phyloP scores from a whole-genome alignment of 345 rosid genomes.

The Eucalyptus regnans region DNA sequence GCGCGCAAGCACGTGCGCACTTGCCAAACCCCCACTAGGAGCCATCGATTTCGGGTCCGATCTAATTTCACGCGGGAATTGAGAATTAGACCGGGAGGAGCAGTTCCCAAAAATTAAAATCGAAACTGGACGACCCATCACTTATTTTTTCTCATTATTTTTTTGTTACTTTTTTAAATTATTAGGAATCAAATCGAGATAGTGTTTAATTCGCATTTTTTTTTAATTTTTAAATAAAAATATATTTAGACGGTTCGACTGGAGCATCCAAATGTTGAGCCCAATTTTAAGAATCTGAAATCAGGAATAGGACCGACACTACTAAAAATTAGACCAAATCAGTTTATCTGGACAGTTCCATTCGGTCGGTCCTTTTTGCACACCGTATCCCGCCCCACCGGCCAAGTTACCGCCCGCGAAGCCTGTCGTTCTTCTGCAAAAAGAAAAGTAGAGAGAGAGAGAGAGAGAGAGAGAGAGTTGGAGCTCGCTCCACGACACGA shows the following conservation, averaged over 20 bases:
- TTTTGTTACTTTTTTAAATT: too few species aligned
- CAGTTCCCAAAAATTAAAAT: too few species aligned
- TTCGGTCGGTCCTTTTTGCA: too few species aligned
- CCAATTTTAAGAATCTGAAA: too few species aligned
- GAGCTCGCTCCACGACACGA: not conserved
- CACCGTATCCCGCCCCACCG: not conserved
- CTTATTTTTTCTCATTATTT: too few species aligned
- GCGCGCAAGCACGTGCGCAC: not conserved
- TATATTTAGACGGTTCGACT: too few species aligned
- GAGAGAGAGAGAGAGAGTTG: not conserved
- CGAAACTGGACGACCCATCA: fast-evolving
- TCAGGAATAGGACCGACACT: fast-evolving
- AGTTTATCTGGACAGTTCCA: too few species aligned
- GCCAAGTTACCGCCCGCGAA: not conserved
- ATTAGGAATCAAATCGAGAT: fast-evolving
- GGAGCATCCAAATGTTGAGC: fast-evolving
- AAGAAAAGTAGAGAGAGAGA: not conserved
- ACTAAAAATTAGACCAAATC: too few species aligned
- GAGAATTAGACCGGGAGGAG: fast-evolving
- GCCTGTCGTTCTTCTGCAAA: not conserved
- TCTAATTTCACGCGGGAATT: fast-evolving
- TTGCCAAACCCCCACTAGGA: too few species aligned
- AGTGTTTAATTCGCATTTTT: too few species aligned
- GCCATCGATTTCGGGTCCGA: fast-evolving
- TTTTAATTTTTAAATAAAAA: too few species aligned